phyloP scores from a whole-genome alignment of 495 filamentous ascomycete genomes.

The Penicillium paradoxum region DNA sequence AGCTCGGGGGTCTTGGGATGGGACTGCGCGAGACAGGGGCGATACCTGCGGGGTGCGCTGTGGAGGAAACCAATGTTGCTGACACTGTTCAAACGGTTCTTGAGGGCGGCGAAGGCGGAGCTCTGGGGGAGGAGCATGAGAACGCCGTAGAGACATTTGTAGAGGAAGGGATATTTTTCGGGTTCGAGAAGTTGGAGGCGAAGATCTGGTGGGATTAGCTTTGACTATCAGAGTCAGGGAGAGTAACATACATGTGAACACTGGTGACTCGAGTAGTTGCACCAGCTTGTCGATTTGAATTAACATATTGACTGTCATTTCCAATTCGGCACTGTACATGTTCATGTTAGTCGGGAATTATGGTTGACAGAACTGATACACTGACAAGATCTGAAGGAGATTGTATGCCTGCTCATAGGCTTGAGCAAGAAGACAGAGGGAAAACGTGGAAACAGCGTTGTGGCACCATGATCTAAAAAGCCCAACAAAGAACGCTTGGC shows the following conservation, averaged over 20 bases:
- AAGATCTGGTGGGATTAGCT: slow-evolving; percentile 55
- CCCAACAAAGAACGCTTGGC: slow-evolving; percentile 89
- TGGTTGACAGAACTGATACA: neutral
- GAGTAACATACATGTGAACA: slow-evolving; percentile 76
- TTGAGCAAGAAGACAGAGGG: slow-evolving; percentile 90
- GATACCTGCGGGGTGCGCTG: slow-evolving; percentile 75
- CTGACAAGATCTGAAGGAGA: slow-evolving; percentile 90
- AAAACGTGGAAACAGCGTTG: slow-evolving; percentile 97
- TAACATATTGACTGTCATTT: slow-evolving; percentile 98
- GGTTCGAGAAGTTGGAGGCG: slow-evolving; percentile 97
- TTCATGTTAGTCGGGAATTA: slow-evolving; percentile 33
- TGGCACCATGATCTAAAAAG: slow-evolving; percentile 98
- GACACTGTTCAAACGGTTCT: slow-evolving; percentile 94
- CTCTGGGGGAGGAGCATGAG: slow-evolving; percentile 98
- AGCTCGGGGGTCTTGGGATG: neutral
- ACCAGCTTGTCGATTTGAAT: slow-evolving; percentile 99
- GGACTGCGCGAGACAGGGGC: slow-evolving; percentile 18
- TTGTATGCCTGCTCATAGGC: slow-evolving; percentile 99
- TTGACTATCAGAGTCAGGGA: neutral
- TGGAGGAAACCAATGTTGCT: slow-evolving; percentile 96
- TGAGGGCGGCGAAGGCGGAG: slow-evolving; percentile 92
- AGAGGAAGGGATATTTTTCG: slow-evolving; percentile 90
- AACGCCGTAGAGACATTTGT: slow-evolving; percentile 97
- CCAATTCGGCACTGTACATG: slow-evolving; percentile 73
- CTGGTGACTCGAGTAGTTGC: slow-evolving; percentile 93